Conservation (phyloP, 2,329 filamentous ascomycete genomes). For the Sclerotiophoma versabilis region DNA sequence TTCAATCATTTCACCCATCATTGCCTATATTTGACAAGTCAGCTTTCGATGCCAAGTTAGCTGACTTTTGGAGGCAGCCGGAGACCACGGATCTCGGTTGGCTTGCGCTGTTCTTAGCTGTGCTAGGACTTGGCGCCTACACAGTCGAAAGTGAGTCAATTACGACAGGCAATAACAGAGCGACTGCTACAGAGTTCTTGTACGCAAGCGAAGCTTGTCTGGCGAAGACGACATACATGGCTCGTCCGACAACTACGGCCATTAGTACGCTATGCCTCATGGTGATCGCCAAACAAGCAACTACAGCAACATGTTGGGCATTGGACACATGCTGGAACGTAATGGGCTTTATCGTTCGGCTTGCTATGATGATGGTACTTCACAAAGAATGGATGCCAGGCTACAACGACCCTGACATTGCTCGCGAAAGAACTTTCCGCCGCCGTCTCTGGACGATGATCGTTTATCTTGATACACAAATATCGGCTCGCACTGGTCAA, state of each 20-base stretch:
- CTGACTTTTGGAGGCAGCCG: constrained; percentile 13
- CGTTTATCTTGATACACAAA: constrained; percentile 29
- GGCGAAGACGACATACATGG: constrained; percentile 30
- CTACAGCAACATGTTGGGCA: constrained; percentile 32
- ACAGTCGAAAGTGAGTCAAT: constrained; percentile 11
- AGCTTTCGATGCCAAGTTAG: constrained; percentile 14
- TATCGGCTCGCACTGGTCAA: constrained; percentile 28
- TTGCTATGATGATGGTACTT: constrained; percentile 29
- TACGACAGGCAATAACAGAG: background rate
- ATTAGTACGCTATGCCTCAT: constrained; percentile 30
- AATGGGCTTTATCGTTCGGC: constrained; percentile 25
- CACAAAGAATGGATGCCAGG: constrained; percentile 24
- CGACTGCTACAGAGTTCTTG: constrained; percentile 22
- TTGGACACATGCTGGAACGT: constrained; percentile 32
- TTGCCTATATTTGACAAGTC: constrained; percentile 20
- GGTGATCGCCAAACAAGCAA: constrained; percentile 33
- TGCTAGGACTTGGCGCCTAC: constrained; percentile 31
- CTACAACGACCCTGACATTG: constrained; percentile 8
- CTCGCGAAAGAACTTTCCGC: constrained; percentile 19
- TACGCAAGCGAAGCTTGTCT: constrained; percentile 33
- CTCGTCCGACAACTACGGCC: constrained; percentile 19
- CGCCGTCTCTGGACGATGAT: constrained; percentile 27
- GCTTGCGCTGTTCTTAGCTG: constrained; percentile 27
- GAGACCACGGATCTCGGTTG: constrained; percentile 18
- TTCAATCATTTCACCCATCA: constrained; percentile 19